Evolutionary conservation across 1,284 basidiomycete species (phyloP), one percentile per base, ranked within the genome.

Genomic region (Apiotrichum akiyoshidainum): DNA sequence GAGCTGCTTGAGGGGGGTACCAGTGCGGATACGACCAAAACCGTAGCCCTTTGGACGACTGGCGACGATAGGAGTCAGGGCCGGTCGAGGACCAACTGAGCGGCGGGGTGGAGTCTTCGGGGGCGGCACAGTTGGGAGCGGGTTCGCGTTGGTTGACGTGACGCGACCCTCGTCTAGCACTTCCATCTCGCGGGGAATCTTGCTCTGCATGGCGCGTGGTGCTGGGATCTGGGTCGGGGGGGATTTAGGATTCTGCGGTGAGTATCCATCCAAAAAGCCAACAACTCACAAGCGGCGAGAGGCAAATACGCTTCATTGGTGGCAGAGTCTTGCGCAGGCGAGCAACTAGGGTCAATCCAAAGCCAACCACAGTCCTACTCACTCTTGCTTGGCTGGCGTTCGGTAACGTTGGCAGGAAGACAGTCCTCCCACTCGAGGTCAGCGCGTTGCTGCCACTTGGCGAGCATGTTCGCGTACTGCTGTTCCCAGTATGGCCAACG

Each of bases 401-500:
- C 5, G 10, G 42, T 11, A 10, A 44, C 19, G 21, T 17, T 42
- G 37, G 12, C n/a, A 37, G 12, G 55, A 10, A 59, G 59, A 0
- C 68, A 55, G 54, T 73, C 72, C 42, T 68, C 64, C 71, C 70
- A 72, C 22, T 73, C 66, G 44, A 69, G 54, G 47, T 75, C 73
- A 2, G 51, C 62, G 37, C 54, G 52, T 48, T 63, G 61, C 41
- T 65, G 63, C 70, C 71, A 76, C 5, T 53, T 47, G 8, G 55
- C 22, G 17, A 76, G 58, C 68, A 76, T 69, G 2, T 58, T 63
- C 1, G 68, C 70, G 71, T 70, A 75, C 22, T 63, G 52, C 57
- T 76, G 72, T 59, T 75, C 69, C 77, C 76, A 78, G 56, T 68
- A 64, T 4, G 66, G 65, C n/a, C 63, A 60, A 9, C 59, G 52